A percentile compares a stretch with the other conserved stretches of the same genome.
These are phyloP conservation scores for Podila epicladia DNA, from an alignment of 192 early-diverging fungal species.

Conservation along the genomic window DNA sequence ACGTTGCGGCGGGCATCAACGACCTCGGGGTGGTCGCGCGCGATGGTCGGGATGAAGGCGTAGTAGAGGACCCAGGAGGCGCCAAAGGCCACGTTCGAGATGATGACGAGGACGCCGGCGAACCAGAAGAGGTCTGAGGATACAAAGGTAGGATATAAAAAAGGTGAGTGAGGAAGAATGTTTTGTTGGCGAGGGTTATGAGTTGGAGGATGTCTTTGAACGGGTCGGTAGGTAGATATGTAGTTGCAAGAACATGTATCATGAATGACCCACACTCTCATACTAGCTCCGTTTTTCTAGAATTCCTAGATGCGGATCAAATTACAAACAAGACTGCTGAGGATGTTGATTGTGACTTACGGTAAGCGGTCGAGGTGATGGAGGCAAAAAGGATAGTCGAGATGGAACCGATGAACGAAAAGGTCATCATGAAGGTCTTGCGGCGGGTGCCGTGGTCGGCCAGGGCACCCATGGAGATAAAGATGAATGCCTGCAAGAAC, in stretches of 20 bases:
- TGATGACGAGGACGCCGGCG: slow-evolving; percentile 51
- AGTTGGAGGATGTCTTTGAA: too few relatives aligned
- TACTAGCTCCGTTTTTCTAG: too few relatives aligned
- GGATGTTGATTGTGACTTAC: slow-evolving; percentile 8
- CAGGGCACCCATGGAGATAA: slow-evolving; percentile 55
- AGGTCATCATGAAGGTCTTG: slow-evolving; percentile 53
- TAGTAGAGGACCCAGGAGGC: slow-evolving; percentile 62
- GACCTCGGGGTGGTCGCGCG: slow-evolving; percentile 53
- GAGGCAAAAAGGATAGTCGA: slow-evolving; percentile 48
- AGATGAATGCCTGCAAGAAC: slow-evolving; percentile 56
- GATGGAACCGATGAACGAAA: slow-evolving; percentile 53
- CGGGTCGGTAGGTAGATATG: too few relatives aligned
- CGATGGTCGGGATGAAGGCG: slow-evolving; percentile 60
- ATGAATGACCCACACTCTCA: too few relatives aligned
- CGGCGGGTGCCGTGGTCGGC: slow-evolving; percentile 58
- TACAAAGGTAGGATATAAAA: background rate
- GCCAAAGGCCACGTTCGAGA: slow-evolving; percentile 58
- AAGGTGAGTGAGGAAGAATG: background rate
- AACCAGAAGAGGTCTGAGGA: slow-evolving; percentile 43
- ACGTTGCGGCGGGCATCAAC: slow-evolving; percentile 15
- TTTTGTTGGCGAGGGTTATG: too few relatives aligned
- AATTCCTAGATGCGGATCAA: background rate
- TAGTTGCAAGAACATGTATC: too few relatives aligned
- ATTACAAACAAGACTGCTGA: too few relatives aligned
- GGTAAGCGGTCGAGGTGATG: slow-evolving; percentile 8